phyloP scores from a whole-genome alignment of 108 stramenopile species.

The Mediolabrus comicus region DNA sequence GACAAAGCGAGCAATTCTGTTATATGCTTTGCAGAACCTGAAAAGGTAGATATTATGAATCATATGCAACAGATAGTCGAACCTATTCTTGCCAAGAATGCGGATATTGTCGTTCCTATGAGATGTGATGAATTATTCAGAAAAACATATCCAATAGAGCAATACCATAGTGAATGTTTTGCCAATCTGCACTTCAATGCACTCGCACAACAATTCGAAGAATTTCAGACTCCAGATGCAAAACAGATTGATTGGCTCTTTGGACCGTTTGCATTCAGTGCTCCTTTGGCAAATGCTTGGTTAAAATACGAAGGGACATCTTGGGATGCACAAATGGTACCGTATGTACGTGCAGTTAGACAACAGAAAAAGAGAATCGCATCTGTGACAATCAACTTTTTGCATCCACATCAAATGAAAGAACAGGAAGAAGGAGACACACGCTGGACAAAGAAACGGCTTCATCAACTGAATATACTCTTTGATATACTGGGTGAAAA shows the following conservation, averaged over 20 bases:
- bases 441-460: conserved; percentile 45
- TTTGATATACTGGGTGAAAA: conserved; percentile 40
- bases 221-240: conserved; percentile 4
- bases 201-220: conserved; percentile 25
- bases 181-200: conserved; percentile 56
- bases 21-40: conserved; percentile 60
- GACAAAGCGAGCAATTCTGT: background rate
- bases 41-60: conserved; percentile 56
- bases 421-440: conserved; percentile 52
- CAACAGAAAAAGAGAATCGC: conserved; percentile 28
- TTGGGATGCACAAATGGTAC: conserved; percentile 68
- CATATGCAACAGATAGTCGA: conserved; percentile 11
- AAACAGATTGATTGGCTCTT: conserved; percentile 56
- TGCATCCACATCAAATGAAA: conserved; percentile 49
- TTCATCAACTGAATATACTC: conserved; percentile 57
- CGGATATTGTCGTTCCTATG: conserved; percentile 50
- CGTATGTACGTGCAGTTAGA: conserved; percentile 40
- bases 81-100: conserved; percentile 8
- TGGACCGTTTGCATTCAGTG: conserved; percentile 56
- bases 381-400: conserved; percentile 41
- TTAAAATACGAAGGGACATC: conserved; percentile 43
- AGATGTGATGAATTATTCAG: conserved; percentile 41
- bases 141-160: conserved; percentile 64
- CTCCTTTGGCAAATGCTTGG: conserved; percentile 39
- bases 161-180: conserved; percentile 65